Evolutionary conservation across 2,329 filamentous ascomycete species (phyloP), one percentile per base, ranked within the genome.

Genomic region (Colletotrichum cordylinicola): DNA sequence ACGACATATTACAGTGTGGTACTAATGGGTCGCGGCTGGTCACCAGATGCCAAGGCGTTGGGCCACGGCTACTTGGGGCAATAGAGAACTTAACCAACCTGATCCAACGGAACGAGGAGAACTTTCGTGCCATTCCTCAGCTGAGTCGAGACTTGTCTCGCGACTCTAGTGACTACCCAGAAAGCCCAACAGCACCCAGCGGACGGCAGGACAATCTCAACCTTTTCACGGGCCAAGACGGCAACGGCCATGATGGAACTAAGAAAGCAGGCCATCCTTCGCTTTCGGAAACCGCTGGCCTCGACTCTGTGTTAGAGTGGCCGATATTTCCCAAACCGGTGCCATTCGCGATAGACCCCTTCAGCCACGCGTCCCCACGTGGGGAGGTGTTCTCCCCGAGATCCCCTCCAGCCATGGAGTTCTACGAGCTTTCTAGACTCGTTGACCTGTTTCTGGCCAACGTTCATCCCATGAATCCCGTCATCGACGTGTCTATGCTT

Each of bases 231-330:
- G 74, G 65, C 8, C 70, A 66, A 24, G 74, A 65, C 15, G 33
- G 33, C 18, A 55, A 21, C 29, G 39, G 24, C 8, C 55, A 18
- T 13, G 74, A 64, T 31, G 70, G 29, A n/a, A 18, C 67, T 15
- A 74, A 67, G 21, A 66, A 39, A 18, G 21, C 43, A n/a, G 29
- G 43, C 2, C 65, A 60, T 2, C 58, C 60, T 13, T 74, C 35
- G 8, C 33, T 76, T 8, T 76, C 70, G 7, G 74, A 74, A 31
- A 60, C 74, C 5, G 64, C 70, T 9, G 75, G 75, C 15, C 72
- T 77, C 33, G 75, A 77, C 58, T 75, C 75, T n/a, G 72, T 77
- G 29, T 73, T 77, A 18, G 64, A 70, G 18, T 77, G 75, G 75
- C 67, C 72, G 3, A 75, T 72, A 29, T 75, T 77, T 27, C 75